Percentiles rank a stretch among this genome's conserved stretches.
phyloP scores from a whole-genome alignment of 208 protist species.

The Angomonas ambiguus region DNA sequence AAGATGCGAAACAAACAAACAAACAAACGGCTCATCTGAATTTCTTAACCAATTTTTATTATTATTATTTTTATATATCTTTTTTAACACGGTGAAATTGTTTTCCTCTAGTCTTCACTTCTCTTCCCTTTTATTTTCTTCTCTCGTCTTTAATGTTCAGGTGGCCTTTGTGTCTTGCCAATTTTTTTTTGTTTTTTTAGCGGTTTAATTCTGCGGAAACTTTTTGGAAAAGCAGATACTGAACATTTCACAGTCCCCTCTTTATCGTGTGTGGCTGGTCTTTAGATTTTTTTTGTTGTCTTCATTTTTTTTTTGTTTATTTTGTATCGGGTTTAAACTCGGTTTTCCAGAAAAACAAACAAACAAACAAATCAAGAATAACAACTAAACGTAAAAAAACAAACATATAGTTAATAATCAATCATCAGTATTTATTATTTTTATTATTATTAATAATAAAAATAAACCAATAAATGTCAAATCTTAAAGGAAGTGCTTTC shows the following conservation, averaged over 20 bases:
- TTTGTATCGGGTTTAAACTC: background rate
- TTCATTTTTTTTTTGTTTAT: too few species aligned
- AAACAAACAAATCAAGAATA: conserved; percentile 2
- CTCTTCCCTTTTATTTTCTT: conserved; percentile 3
- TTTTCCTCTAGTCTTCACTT: conserved; percentile 3
- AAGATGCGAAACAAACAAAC: background rate
- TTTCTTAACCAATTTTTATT: background rate
- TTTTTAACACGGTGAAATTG: background rate
- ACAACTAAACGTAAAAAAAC: too few species aligned
- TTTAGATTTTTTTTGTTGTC: too few species aligned
- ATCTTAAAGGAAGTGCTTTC: conserved; percentile 35
- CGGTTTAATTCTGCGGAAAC: too few species aligned
- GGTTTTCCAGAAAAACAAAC: background rate
- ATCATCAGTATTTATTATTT: too few species aligned
- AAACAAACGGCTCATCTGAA: background rate
- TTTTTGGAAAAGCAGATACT: too few species aligned
- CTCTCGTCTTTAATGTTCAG: background rate
- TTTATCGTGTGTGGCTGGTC: background rate
- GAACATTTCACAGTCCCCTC: too few species aligned
- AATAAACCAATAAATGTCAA: conserved; percentile 15
- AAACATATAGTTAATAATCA: too few species aligned
- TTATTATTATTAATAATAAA: background rate
- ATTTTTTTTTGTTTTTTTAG: background rate
- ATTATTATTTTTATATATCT: background rate
- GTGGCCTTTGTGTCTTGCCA: too few species aligned